phyloP scores from a whole-genome alignment of 2,329 filamentous ascomycete genomes.

The Microdochium nivale region DNA sequence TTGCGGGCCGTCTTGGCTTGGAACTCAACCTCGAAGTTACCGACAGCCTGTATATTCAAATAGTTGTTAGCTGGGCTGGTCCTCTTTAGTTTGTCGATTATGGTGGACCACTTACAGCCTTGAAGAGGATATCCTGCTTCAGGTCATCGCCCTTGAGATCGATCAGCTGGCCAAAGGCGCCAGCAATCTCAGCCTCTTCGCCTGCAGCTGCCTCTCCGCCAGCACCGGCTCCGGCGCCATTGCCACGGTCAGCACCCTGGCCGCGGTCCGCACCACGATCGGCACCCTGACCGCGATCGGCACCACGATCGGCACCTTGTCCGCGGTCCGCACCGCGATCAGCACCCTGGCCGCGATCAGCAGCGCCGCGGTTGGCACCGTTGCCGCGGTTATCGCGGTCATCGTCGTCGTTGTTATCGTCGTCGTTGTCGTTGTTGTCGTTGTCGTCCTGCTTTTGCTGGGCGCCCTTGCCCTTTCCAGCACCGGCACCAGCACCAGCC shows the following conservation, averaged over 20 bases:
- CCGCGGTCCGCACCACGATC: neutral
- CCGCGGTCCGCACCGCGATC: neutral
- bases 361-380: neutral
- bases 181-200: neutral
- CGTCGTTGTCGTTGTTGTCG: neutral
- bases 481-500: neutral
- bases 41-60: neutral
- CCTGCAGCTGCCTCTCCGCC: neutral
- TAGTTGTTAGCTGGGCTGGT: neutral
- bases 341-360: neutral
- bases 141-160: neutral
- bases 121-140: neutral
- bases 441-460: neutral
- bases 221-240: neutral
- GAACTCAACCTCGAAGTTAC: neutral
- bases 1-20: neutral
- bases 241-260: neutral
- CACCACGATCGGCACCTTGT: neutral
- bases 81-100: neutral
- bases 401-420: neutral
- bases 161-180: neutral
- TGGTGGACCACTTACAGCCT: neutral
- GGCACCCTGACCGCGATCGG: neutral
- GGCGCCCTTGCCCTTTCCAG: neutral
- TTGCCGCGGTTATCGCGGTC: neutral